These are phyloP conservation scores for Pichia insulana DNA, from an alignment of 805 yeast species.

Conservation along the genomic window DNA sequence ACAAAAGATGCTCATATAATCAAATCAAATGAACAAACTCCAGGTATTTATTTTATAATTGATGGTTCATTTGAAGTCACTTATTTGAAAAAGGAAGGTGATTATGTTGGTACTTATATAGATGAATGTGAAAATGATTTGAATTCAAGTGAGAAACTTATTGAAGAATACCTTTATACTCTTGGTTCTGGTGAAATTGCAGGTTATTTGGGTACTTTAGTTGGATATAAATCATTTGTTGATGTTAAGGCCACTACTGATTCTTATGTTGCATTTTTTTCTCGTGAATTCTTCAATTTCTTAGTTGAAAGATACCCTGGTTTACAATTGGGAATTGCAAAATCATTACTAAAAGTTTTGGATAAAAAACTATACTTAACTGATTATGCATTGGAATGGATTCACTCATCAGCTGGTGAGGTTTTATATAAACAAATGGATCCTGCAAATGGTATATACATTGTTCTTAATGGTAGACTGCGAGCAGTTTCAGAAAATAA, in stretches of 20 bases:
- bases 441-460: conserved; percentile 82
- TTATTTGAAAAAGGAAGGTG: conserved; percentile 29
- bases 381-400: conserved; percentile 93
- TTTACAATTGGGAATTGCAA: conserved; percentile 71
- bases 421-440: conserved; percentile 75
- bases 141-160: neutral
- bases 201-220: conserved; percentile 74
- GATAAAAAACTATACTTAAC: conserved; percentile 61
- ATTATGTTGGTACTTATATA: conserved; percentile 8
- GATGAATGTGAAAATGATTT: conserved; percentile 8
- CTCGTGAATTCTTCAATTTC: conserved; percentile 52
- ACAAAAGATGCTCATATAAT: conserved; percentile 49
- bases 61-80: conserved; percentile 68
- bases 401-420: conserved; percentile 81
- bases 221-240: conserved; percentile 74
- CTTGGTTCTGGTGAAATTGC: conserved; percentile 75
- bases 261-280: conserved; percentile 62
- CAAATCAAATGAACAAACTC: conserved; percentile 53
- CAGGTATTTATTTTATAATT: conserved; percentile 74
- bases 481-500: conserved; percentile 41
- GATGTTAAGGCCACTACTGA: conserved; percentile 54
- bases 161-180: conserved; percentile 41
- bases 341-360: conserved; percentile 55
- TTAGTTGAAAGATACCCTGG: conserved; percentile 69
- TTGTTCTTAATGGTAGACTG: conserved; percentile 81